phyloP scores from a whole-genome alignment of 306 rosid species.

The Dryas octopetala region DNA sequence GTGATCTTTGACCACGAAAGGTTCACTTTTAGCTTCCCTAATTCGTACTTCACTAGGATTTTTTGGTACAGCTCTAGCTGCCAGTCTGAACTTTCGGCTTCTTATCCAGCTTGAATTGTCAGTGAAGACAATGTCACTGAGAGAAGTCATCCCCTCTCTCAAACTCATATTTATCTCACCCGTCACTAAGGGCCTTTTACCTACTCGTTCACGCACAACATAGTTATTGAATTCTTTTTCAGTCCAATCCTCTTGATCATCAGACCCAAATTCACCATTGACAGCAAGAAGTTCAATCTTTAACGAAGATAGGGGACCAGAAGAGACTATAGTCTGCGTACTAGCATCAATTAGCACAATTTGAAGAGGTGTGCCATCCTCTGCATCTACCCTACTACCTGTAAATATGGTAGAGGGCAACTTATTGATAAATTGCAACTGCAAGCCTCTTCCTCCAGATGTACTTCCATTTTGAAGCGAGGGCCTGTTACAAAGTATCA shows the following conservation, averaged over 20 bases:
- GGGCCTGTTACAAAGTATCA: conserved; percentile 36
- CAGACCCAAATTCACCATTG: conserved; percentile 45
- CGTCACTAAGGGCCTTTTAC: conserved; percentile 46
- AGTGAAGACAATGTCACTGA: conserved; percentile 29
- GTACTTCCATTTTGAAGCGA: conserved; percentile 27
- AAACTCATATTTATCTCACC: conserved; percentile 45
- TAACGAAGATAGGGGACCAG: conserved; percentile 45
- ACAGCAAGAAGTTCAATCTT: conserved; percentile 50
- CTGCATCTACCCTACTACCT: conserved; percentile 28
- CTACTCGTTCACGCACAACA: conserved; percentile 44
- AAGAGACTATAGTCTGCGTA: conserved; percentile 30
- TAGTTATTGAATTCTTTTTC: conserved; percentile 42
- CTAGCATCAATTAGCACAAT: conserved; percentile 46
- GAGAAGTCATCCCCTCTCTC: conserved; percentile 39
- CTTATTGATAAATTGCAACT: conserved; percentile 41
- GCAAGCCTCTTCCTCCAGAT: conserved; percentile 44
- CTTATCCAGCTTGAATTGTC: conserved; percentile 75
- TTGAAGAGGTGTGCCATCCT: conserved; percentile 25
- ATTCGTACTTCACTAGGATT: conserved; percentile 20
- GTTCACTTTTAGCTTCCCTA: conserved; percentile 56
- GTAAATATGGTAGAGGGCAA: conserved; percentile 42
- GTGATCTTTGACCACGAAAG: conserved; percentile 60
- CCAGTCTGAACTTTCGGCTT: conserved; percentile 53
- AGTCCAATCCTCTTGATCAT: conserved; percentile 54
- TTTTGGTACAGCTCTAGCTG: conserved; percentile 38